These are phyloP conservation scores for Aspergillus sp. DNA, from an alignment of 2,329 filamentous ascomycete genomes.

Conservation along the genomic window DNA sequence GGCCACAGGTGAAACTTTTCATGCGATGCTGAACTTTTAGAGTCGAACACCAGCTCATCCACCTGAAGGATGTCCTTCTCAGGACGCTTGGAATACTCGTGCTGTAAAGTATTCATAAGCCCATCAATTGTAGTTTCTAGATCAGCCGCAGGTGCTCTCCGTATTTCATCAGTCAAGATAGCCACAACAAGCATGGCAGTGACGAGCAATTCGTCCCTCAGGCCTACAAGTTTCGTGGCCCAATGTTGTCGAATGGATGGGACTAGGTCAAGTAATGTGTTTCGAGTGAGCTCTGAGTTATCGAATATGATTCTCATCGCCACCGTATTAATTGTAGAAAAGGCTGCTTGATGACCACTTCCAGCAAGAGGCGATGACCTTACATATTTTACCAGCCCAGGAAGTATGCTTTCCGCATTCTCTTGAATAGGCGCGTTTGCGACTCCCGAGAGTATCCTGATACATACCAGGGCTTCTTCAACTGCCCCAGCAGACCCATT, in stretches of 20 bases:
- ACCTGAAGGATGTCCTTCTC: conserved; percentile 73
- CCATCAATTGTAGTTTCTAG: conserved; percentile 55
- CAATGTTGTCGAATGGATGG: conserved; percentile 75
- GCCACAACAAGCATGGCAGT: conserved; percentile 68
- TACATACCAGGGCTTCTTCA: conserved; percentile 63
- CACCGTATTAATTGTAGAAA: conserved; percentile 72
- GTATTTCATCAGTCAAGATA: conserved; percentile 49
- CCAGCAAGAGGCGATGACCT: conserved; percentile 60
- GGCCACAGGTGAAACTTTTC: conserved; percentile 37
- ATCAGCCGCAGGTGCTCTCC: conserved; percentile 39
- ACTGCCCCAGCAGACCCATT: conserved; percentile 36
- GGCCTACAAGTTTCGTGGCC: conserved; percentile 65
- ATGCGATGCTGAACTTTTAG: conserved; percentile 31
- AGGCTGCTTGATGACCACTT: conserved; percentile 68
- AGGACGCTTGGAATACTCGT: conserved; percentile 72
- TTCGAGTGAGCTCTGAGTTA: conserved; percentile 62
- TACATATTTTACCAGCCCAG: conserved; percentile 61
- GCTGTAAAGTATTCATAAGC: conserved; percentile 70
- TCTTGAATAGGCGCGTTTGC: conserved; percentile 67
- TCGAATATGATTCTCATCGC: conserved; percentile 68
- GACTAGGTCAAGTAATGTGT: conserved; percentile 61
- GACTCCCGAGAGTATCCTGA: conserved; percentile 63
- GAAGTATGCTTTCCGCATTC: conserved; percentile 57
- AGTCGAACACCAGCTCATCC: conserved; percentile 68
- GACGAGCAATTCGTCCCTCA: conserved; percentile 77